Percentiles rank a stretch among this genome's conserved stretches.
phyloP scores from a whole-genome alignment of 2,329 filamentous ascomycete species.

The Fusarium sp. region DNA sequence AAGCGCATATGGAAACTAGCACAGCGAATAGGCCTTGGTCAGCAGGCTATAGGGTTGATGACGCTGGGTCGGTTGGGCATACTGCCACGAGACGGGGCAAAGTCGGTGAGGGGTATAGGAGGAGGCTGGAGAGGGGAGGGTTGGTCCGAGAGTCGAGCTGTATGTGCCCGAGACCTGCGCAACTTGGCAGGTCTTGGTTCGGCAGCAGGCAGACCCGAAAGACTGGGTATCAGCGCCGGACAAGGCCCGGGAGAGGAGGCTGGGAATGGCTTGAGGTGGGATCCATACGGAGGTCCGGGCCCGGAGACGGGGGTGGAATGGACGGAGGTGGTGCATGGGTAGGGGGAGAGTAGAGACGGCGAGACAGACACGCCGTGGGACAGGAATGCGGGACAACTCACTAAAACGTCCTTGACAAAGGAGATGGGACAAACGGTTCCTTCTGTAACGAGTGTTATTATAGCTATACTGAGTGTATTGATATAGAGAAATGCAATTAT shows the following conservation, averaged over 20 bases:
- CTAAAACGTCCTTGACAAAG: constrained; percentile 84
- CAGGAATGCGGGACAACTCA: constrained; percentile 58
- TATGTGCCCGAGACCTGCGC: constrained; percentile 34
- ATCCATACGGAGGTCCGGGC: constrained; percentile 38
- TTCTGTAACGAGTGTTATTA: constrained; percentile 60
- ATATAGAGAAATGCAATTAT: constrained; percentile 5
- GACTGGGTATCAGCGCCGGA: constrained; percentile 27
- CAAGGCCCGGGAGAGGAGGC: constrained; percentile 33
- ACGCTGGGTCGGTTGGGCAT: constrained; percentile 16
- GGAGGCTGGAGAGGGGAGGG: constrained; percentile 26
- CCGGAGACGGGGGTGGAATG: constrained; percentile 24
- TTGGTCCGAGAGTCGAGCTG: constrained; percentile 25
- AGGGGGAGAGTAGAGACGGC: constrained; percentile 33
- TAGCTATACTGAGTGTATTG: constrained; percentile 25
- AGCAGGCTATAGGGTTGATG: constrained; percentile 31
- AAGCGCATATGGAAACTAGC: constrained; percentile 80
- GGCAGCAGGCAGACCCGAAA: constrained; percentile 25
- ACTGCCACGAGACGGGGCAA: constrained; percentile 24
- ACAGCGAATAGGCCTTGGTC: constrained; percentile 23
- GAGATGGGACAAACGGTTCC: constrained; percentile 85
- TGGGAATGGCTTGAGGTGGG: constrained; percentile 24
- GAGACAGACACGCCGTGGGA: constrained; percentile 24
- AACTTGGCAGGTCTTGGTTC: constrained; percentile 33
- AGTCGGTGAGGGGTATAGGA: constrained; percentile 40
- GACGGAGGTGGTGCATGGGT: constrained; percentile 26